phyloP scores from a whole-genome alignment of 2,329 filamentous ascomycete genomes.

The Bipolaris victoriae region DNA sequence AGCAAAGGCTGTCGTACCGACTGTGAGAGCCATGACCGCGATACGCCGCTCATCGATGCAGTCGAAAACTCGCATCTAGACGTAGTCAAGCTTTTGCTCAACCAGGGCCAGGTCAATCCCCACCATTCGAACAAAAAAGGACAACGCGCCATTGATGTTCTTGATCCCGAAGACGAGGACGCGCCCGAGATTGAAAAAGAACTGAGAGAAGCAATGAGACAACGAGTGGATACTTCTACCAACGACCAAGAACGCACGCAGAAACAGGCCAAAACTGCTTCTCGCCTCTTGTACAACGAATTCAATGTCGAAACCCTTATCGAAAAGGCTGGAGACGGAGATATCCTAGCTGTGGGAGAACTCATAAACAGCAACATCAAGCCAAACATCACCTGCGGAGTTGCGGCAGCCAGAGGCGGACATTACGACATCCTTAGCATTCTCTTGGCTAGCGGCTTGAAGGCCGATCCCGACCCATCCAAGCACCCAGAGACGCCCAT shows the following conservation, averaged over 20 bases:
- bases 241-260: slow-evolving; percentile 45
- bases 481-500: slow-evolving; percentile 91
- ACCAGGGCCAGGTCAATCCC: slow-evolving; percentile 83
- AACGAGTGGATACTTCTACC: slow-evolving; percentile 56
- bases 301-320: slow-evolving; percentile 57
- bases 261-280: slow-evolving; percentile 47
- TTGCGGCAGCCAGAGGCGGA: slow-evolving; percentile 88
- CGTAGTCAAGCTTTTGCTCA: slow-evolving; percentile 82
- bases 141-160: slow-evolving; percentile 85
- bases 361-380: slow-evolving; percentile 58
- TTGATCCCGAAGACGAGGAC: slow-evolving; percentile 76
- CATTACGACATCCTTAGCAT: slow-evolving; percentile 88
- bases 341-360: slow-evolving; percentile 56
- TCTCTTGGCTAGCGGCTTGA: slow-evolving; percentile 56
- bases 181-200: slow-evolving; percentile 79
- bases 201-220: slow-evolving; percentile 64
- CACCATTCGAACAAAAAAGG: slow-evolving; percentile 90
- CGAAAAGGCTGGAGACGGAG: slow-evolving; percentile 56
- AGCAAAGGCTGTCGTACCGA: slow-evolving; percentile 84
- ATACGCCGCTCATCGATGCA: slow-evolving; percentile 93
- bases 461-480: slow-evolving; percentile 65
- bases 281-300: slow-evolving; percentile 57
- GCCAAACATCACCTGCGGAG: slow-evolving; percentile 82
- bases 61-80: slow-evolving; percentile 93
- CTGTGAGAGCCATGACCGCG: slow-evolving; percentile 74